A percentile compares a stretch with the other conserved stretches of the same genome.
phyloP scores from a whole-genome alignment of 2,329 filamentous ascomycete species.

The Madurella mycetomatis region DNA sequence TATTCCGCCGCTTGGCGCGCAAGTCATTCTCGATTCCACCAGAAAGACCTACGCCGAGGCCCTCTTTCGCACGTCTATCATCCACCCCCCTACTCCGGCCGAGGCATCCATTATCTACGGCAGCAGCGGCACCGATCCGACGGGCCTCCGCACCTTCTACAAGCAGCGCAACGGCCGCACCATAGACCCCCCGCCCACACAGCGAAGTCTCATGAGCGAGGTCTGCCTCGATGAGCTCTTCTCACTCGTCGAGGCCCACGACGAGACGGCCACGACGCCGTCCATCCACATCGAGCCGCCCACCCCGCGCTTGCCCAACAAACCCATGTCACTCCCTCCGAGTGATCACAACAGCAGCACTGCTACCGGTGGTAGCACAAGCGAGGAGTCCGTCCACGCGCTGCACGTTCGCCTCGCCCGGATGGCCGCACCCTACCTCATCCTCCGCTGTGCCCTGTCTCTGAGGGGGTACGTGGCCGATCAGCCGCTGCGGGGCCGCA shows the following conservation, averaged over 20 bases:
- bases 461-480: constrained; percentile 86
- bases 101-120: constrained; percentile 57
- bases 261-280: constrained; percentile 33
- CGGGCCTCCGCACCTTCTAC: constrained; percentile 60
- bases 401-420: constrained; percentile 61
- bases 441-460: constrained; percentile 74
- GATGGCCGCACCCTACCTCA: constrained; percentile 73
- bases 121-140: constrained; percentile 33
- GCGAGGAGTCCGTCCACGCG: constrained; percentile 25
- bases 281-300: constrained; percentile 41
- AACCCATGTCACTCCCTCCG: constrained; percentile 1
- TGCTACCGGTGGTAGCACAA: background rate
- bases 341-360: too few species aligned
- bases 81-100: constrained; percentile 58
- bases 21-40: constrained; percentile 60
- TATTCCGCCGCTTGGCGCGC: constrained; percentile 65
- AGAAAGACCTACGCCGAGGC: constrained; percentile 67
- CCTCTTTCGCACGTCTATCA: constrained; percentile 76
- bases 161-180: constrained; percentile 67
- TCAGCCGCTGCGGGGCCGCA: constrained; percentile 80
- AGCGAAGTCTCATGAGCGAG: constrained; percentile 70
- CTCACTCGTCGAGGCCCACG: constrained; percentile 55
- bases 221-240: constrained; percentile 77
- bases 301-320: constrained; percentile 39
- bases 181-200: constrained; percentile 58